Percentiles rank a stretch among this genome's conserved stretches.
phyloP scores from a whole-genome alignment of 352 stramenopile species.

The Globisporangium canariense region DNA sequence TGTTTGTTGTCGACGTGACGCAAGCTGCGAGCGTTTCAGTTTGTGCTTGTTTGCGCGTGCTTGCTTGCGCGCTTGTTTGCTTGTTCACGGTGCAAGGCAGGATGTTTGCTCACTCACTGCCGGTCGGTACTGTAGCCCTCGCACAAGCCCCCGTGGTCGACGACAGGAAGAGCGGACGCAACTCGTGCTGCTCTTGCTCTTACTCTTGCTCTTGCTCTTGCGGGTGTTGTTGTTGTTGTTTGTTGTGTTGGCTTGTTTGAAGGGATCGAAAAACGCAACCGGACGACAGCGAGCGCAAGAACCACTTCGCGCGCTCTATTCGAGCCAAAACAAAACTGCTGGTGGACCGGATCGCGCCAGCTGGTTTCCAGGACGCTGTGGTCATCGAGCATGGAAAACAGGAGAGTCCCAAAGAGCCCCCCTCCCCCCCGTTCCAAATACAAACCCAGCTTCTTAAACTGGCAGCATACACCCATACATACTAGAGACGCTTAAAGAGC shows the following conservation, averaged over 20 bases:
- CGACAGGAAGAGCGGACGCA: background rate
- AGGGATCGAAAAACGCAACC: constrained; percentile 8
- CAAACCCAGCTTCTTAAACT: no score
- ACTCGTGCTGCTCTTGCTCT: background rate
- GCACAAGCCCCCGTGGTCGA: background rate
- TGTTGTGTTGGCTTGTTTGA: constrained; percentile 13
- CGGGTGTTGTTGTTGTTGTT: constrained; percentile 4
- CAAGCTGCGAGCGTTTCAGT: background rate
- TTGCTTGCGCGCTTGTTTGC: constrained; percentile 13
- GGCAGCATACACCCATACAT: no score
- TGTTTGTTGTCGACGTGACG: background rate
- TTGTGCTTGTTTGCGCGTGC: background rate
- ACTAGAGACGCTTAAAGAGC: no score
- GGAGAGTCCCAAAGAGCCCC: background rate
- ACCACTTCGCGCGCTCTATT: constrained; percentile 11
- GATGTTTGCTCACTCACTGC: background rate
- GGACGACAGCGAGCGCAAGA: constrained; percentile 7
- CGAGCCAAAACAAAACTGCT: constrained; percentile 8
- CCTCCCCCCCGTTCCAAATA: no score
- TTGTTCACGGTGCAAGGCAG: constrained; percentile 6
- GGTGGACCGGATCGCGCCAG: constrained; percentile 9
- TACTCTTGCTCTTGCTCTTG: background rate
- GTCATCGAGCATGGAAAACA: constrained; percentile 1
- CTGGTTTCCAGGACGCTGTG: constrained; percentile 6
- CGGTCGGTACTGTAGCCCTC: constrained; percentile 8